Evolutionary conservation across 352 stramenopile genomes (phyloP), one percentile per base, ranked within the genome.

Genomic region (Phytopythium ostracodes): DNA sequence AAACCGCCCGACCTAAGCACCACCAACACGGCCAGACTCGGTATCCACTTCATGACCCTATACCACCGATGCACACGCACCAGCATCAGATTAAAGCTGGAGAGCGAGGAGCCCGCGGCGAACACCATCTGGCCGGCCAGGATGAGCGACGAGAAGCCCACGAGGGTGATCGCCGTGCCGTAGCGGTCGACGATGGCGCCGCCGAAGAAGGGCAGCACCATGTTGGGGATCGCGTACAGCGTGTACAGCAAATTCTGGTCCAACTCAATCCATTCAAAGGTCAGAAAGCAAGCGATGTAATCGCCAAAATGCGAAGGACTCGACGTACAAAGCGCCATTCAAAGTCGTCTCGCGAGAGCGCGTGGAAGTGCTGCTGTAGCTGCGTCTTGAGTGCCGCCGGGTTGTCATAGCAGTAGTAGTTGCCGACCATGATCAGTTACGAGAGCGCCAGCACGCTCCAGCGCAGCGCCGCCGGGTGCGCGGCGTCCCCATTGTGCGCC

Each of bases 391-490:
- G 81, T 50, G 89, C 88, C 57, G 86, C 81, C 1, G 90, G 89
- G 64, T 93, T 94, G 72, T 97, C 90, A 60, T 93, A 96, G 79
- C 85, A 95, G 64, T 95, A 97, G 72, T 97, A 97, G 66, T 92
- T 94, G 66, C 88, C 86, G 58, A 96, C 87, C 84, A 96, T 96
- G 52, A 94, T 73, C 57, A 94, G 56, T 52, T 84, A 94, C n/a
- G 84, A 91, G 38, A 97, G 78, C 58, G 92, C 61, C 47, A 97
- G 81, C 65, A 96, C 85, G 38, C 89, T 62, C 89, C 89, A 97
- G 38, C 88, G 85, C 77, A 92, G 49, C 63, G 67, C 61, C 79
- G 72, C 62, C 76, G 67, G 64, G 79, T 91, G 72, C 90, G 89
- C 66, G 89, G 79, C 66, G 75, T 75, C 43, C 50, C 60, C 25